Conservation (phyloP, 139 green algal species). For the Zygnema cylindricum region DNA sequence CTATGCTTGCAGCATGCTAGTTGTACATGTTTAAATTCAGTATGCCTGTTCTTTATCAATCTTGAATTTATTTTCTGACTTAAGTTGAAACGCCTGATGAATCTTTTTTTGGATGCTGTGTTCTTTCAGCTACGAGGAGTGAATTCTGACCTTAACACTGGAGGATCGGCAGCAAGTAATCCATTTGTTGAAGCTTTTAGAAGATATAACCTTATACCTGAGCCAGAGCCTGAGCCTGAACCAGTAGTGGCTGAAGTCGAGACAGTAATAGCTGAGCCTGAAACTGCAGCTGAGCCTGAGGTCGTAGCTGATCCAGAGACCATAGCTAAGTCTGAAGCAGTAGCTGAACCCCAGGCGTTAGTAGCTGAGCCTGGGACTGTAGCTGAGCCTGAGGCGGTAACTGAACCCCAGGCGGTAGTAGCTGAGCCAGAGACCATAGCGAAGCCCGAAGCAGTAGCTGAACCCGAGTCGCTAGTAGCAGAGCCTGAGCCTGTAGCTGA, state of each 20-base stretch:
- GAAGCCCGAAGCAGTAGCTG: constrained; percentile 1
- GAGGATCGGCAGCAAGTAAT: constrained; percentile 31
- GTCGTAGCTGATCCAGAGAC: constrained; percentile 22
- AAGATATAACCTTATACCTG: constrained; percentile 43
- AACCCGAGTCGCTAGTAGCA: neutral
- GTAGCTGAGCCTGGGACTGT: neutral
- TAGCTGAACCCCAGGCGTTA: neutral
- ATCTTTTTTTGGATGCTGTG: too few relatives aligned
- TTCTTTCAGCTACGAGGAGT: neutral
- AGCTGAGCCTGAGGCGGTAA: neutral
- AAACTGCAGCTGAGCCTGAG: neutral
- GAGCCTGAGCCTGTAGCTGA: neutral
- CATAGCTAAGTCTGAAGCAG: neutral
- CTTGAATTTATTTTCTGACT: too few relatives aligned
- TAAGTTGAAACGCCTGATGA: too few relatives aligned
- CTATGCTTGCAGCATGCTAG: too few relatives aligned
- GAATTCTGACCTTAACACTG: constrained; percentile 42
- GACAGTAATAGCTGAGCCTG: constrained; percentile 26
- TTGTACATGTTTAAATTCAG: too few relatives aligned
- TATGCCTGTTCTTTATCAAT: too few relatives aligned
- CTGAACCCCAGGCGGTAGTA: neutral
- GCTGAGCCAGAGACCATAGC: constrained; percentile 8
- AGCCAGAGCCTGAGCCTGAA: constrained; percentile 47
- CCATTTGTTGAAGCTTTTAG: constrained; percentile 57
- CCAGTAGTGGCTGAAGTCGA: neutral